phyloP scores from a whole-genome alignment of 2,329 filamentous ascomycete species.

The Sarocladium strictum region DNA sequence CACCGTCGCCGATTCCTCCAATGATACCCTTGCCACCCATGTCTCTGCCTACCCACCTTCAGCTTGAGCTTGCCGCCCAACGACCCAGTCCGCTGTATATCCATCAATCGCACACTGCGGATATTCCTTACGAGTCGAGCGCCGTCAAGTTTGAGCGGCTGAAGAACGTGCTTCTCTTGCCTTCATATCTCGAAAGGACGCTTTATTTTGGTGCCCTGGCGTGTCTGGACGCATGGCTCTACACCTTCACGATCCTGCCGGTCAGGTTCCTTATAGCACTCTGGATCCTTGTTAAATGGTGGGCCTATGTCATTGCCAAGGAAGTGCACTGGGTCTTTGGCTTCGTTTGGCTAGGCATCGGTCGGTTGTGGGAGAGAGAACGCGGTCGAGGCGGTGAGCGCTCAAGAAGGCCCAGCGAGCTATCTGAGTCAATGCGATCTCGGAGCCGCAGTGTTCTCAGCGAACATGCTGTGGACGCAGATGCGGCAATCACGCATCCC shows the following conservation, averaged over 20 bases:
- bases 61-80: constrained; percentile 57
- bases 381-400: constrained; percentile 31
- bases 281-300: constrained; percentile 71
- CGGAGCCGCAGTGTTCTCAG: constrained; percentile 31
- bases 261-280: constrained; percentile 80
- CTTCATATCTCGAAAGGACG: constrained; percentile 74
- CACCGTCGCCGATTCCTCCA: constrained; percentile 42
- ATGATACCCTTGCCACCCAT: constrained; percentile 59
- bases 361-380: constrained; percentile 66
- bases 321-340: constrained; percentile 66
- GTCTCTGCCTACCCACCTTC: constrained; percentile 59
- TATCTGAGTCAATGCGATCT: constrained; percentile 31
- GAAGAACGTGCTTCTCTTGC: constrained; percentile 79
- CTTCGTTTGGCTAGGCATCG: constrained; percentile 75
- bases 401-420: constrained; percentile 19
- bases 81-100: constrained; percentile 62
- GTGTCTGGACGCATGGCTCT: constrained; percentile 92
- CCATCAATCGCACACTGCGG: constrained; percentile 49
- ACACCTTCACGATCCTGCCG: constrained; percentile 92
- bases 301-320: constrained; percentile 63
- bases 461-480: constrained; percentile 17
- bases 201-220: constrained; percentile 84
- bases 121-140: constrained; percentile 82
- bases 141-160: constrained; percentile 88
- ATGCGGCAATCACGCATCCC: not conserved